phyloP scores from a whole-genome alignment of 331 rosid genomes.

The Prunus yedoensis region DNA sequence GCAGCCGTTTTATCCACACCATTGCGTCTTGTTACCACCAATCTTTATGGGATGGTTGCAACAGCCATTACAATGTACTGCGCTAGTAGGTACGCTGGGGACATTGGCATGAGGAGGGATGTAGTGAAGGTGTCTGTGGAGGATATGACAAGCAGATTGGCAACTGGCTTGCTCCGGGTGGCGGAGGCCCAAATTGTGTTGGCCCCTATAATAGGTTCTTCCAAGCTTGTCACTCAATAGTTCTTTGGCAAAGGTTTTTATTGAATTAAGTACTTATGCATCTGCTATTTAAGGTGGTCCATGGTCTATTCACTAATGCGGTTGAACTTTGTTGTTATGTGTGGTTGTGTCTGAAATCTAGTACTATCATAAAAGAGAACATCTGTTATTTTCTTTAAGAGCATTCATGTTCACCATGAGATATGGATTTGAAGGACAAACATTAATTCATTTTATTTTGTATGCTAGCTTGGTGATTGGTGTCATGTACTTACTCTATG shows the following conservation, averaged over 20 bases:
- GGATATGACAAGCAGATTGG: conserved; percentile 51
- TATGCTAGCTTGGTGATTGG: too few relatives aligned
- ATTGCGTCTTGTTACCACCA: conserved; percentile 65
- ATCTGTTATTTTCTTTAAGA: too few relatives aligned
- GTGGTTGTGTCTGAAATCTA: not conserved
- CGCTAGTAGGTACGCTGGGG: conserved; percentile 78
- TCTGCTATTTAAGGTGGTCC: not conserved
- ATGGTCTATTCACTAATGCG: not conserved
- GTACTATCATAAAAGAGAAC: too few relatives aligned
- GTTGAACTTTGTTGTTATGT: not conserved
- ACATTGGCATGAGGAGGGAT: conserved; percentile 80
- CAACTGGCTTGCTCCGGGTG: conserved; percentile 55
- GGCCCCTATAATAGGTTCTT: conserved; percentile 1
- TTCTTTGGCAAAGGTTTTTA: not conserved
- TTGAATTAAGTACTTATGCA: not conserved
- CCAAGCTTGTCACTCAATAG: not conserved
- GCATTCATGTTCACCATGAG: too few relatives aligned
- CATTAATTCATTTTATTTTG: too few relatives aligned
- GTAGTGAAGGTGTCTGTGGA: conserved; percentile 67
- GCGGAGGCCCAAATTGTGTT: conserved; percentile 47
- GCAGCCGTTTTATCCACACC: conserved; percentile 78
- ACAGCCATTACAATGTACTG: conserved; percentile 73
- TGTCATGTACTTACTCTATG: too few relatives aligned
- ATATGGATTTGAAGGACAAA: too few relatives aligned
- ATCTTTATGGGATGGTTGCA: conserved; percentile 78